Evolutionary conservation across 2,329 filamentous ascomycete species (phyloP).

Genomic region (Scytalidium lignicola): DNA sequence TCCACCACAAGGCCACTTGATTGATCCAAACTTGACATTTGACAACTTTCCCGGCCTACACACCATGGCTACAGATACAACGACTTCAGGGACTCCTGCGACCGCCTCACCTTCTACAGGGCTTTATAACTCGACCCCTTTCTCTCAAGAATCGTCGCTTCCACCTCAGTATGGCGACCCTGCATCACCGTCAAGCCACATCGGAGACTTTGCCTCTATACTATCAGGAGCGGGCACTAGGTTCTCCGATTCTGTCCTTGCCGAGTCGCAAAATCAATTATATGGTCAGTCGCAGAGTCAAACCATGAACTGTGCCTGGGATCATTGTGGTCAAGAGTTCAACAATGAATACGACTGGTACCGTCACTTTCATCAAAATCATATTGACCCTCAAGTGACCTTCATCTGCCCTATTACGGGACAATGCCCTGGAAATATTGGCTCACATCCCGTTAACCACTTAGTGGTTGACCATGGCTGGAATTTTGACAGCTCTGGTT

Average conservation of each 20-base stretch:
- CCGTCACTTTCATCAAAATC: conserved; percentile 21
- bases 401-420: conserved; percentile 22
- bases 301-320: conserved; percentile 13
- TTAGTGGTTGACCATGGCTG: conserved; percentile 22
- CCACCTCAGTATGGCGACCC: neutral
- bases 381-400: conserved; percentile 24
- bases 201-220: neutral
- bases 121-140: neutral
- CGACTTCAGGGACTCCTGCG: neutral
- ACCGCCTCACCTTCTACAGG: neutral
- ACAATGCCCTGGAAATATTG: conserved; percentile 15
- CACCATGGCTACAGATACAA: neutral
- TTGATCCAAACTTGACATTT: neutral
- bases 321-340: conserved; percentile 18
- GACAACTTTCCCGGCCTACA: neutral
- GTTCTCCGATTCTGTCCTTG: neutral
- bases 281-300: neutral
- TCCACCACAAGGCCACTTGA: neutral
- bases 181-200: neutral
- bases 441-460: conserved; percentile 22
- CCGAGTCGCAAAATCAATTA: neutral
- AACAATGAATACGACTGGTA: conserved; percentile 17
- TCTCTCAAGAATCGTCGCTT: neutral
- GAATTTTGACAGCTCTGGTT: conserved; percentile 13
- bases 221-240: neutral